Evolutionary conservation across 805 yeast genomes (phyloP), one percentile per base, ranked within the genome.

Genomic region (Barnettozyma californica): DNA sequence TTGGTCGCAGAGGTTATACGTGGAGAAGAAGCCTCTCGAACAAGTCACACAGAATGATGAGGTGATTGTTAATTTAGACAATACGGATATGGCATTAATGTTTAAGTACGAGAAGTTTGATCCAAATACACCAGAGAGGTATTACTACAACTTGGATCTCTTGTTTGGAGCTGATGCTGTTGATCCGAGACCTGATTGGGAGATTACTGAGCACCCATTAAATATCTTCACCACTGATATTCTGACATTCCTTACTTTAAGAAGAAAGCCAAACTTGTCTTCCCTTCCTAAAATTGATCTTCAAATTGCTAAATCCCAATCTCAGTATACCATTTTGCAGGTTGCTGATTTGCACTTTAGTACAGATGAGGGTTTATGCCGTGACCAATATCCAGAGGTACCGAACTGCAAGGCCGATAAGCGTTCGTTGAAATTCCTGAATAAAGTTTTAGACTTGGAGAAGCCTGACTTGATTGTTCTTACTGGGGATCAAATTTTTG

Each of bases 401-500:
- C 68, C 68, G 6, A 69, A 66, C 11, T 94, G 98, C 61, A 67
- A 75, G 51, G 98, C 98, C 0, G 99, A 60, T 41, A 48, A 47
- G 35, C 49, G 63, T 27, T 88, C 98, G 0, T 50, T 76, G 27
- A 57, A 63, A 6, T 89, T 91, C 58, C 59, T 92, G 9, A 70
- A 79, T 7, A 63, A 63, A 19, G 85, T 87, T 0, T 67, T 92
- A 41, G 91, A 87, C 47, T 50, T 74, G 1, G 98, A 94, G 63
- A 64, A 74, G 31, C 98, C 99, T 0, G 91, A 94, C 61, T 64
- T 91, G 25, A 94, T 89, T 0, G 88, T 90, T 0, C 70, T 89
- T 49, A 83, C 97, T 0, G 99, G 99, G 7, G 99, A 92, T 67
- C 96, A 89, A 64, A 75, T 92, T 1, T 87, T 80, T 75, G 98